Evolutionary conservation across 352 stramenopile genomes (phyloP).

Genomic region (Phytopythium ostracodes): DNA sequence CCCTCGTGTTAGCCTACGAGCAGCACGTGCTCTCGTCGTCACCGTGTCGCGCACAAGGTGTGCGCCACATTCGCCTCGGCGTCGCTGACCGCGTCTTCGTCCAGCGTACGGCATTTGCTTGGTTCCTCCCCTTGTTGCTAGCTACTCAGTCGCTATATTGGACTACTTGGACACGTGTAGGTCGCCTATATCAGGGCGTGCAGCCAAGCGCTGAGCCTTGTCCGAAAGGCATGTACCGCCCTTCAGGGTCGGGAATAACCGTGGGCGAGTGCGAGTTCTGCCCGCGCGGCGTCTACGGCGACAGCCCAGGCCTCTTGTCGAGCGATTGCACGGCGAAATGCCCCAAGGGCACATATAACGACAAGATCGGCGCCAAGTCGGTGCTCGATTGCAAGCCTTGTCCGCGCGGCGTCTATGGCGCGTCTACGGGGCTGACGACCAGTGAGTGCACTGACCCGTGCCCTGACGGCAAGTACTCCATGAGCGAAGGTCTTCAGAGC

Average conservation of each 20-base stretch:
- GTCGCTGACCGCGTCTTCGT: constrained; percentile 2
- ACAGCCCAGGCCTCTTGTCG: constrained; percentile 51
- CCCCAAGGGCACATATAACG: constrained; percentile 63
- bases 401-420: constrained; percentile 58
- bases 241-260: constrained; percentile 32
- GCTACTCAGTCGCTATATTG: background rate
- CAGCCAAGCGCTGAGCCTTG: constrained; percentile 42
- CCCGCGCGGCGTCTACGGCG: constrained; percentile 68
- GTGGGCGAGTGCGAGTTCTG: constrained; percentile 65
- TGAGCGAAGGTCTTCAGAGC: constrained; percentile 43
- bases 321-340: constrained; percentile 47
- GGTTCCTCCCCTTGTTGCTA: background rate
- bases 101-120: background rate
- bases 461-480: constrained; percentile 65
- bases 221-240: constrained; percentile 65
- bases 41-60: background rate
- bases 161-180: background rate
- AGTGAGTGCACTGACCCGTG: constrained; percentile 48
- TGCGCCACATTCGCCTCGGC: constrained; percentile 3
- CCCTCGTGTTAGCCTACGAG: background rate
- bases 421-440: constrained; percentile 43
- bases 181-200: constrained; percentile 45
- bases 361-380: constrained; percentile 42
- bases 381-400: constrained; percentile 67
- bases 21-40: constrained; percentile 2